Evolutionary conservation across 257 asterid species (phyloP), one percentile per base, ranked within the genome.

Genomic region (Coffea eugenioides): DNA sequence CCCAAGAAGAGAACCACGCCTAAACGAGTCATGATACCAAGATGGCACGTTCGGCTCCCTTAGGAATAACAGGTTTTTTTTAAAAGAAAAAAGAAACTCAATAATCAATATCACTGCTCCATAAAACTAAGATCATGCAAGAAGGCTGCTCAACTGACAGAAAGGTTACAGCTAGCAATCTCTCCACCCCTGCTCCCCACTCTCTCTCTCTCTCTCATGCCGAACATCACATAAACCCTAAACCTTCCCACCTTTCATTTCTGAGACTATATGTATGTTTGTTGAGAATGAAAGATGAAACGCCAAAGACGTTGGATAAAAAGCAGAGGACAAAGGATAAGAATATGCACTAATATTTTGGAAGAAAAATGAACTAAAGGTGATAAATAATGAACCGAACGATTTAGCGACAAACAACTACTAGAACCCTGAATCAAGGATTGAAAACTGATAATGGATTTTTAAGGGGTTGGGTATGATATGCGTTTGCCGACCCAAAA

Each of bases 31-130:
- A 92, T 94, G 85, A 91, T 94, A 73, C 76, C 90, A 77, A 85
- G 67, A 81, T 81, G 94, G 91, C 97, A 94, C 97, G 97, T 92
- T 94, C 90, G 95, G 93, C 90, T 94, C 88, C 96, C 89, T 83
- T 80, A 79, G 69, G 48, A 77, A 89, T 79, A 81, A 82, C 90
- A 84, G 41, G 36, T 31, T 31, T 31, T 31, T 31, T 31, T 31
- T 31, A 31, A 31, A 27, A 27, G 31, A 27, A 27, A 31, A 31
- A 31, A 31, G 31, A 31, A 41, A 54, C 45, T 8, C 69, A 54
- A 49, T 79, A 69, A 48, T 23, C 64, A 64, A 48, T 78, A 49
- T 69, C 52, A 69, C 16, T 3, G 18, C 59, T 34, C 76, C 71
- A 74, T 80, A 43, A 71, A 84, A 84, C 75, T 66, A 80, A 82